Conservation (phyloP, 441 rosid genomes). For the Pelargonium australe region DNA sequence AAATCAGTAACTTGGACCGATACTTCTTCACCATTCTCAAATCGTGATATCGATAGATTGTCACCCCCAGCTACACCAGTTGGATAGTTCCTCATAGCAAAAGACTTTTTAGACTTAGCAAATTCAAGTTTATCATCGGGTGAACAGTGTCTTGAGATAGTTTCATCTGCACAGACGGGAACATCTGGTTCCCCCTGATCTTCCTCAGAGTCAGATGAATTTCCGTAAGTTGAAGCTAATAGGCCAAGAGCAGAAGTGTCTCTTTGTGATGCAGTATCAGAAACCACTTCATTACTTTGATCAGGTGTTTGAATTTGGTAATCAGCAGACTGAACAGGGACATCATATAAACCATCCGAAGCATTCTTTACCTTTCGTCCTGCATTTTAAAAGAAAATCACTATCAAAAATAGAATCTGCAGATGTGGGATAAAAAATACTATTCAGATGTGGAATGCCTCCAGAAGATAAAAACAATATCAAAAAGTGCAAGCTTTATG, state of each 20-base stretch:
- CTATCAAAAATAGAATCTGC: constrained; percentile 13
- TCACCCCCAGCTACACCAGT: constrained; percentile 26
- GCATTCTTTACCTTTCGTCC: constrained; percentile 36
- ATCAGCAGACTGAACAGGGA: constrained; percentile 41
- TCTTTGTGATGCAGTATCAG: constrained; percentile 24
- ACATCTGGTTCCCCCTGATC: constrained; percentile 41
- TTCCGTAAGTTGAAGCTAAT: constrained; percentile 74
- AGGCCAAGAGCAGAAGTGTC: constrained; percentile 65
- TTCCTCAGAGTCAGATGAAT: constrained; percentile 92
- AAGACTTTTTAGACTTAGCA: constrained; percentile 21
- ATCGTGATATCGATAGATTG: constrained; percentile 14
- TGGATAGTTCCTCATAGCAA: constrained; percentile 24
- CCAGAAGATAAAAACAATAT: not conserved
- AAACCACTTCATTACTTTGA: constrained; percentile 33
- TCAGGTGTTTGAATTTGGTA: constrained; percentile 27
- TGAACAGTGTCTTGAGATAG: constrained; percentile 21
- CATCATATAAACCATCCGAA: constrained; percentile 34
- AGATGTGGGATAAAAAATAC: constrained; percentile 8
- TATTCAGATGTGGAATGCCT: not conserved
- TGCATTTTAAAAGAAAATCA: constrained; percentile 30
- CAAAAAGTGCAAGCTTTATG: constrained; percentile 9
- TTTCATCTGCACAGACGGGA: constrained; percentile 28
- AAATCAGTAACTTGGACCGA: constrained; percentile 26
- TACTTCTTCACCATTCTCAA: constrained; percentile 29
- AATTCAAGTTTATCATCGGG: constrained; percentile 27